Conservation (phyloP, 768 basidiomycete genomes). For the Russula virescens region DNA sequence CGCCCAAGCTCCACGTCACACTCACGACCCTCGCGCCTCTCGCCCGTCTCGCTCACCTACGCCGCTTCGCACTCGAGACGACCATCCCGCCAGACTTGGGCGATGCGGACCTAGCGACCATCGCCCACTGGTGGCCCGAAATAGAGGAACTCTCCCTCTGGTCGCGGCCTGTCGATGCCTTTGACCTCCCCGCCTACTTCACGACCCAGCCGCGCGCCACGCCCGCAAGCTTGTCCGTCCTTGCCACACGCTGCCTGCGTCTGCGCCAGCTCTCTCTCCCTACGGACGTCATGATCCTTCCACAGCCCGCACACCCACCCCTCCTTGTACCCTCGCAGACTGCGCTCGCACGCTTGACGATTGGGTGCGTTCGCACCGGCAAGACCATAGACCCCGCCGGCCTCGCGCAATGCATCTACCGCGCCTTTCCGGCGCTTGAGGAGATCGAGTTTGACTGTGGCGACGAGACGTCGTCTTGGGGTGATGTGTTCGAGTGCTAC, state of each 20-base stretch:
- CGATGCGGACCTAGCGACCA: conserved; percentile 27
- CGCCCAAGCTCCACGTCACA: conserved; percentile 26
- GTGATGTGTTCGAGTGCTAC: conserved; percentile 20
- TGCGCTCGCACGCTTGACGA: conserved; percentile 21
- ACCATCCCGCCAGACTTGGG: conserved; percentile 27
- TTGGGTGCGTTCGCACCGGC: conserved; percentile 25
- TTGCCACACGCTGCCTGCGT: conserved; percentile 27
- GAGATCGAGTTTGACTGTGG: conserved; percentile 23
- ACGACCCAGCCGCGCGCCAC: conserved; percentile 25
- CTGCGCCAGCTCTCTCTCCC: conserved; percentile 26
- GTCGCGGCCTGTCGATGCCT: conserved; percentile 23
- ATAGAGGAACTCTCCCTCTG: conserved; percentile 29
- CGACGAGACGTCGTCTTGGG: conserved; percentile 18
- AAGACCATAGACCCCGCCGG: conserved; percentile 15
- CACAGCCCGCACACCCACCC: conserved; percentile 5
- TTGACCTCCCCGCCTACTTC: conserved; percentile 23
- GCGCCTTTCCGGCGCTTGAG: conserved; percentile 19
- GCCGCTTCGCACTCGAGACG: conserved; percentile 26
- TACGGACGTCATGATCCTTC: conserved; percentile 22
- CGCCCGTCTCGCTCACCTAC: conserved; percentile 26
- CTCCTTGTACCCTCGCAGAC: conserved; percentile 13
- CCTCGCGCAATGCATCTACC: conserved; percentile 22
- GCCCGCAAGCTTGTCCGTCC: conserved; percentile 22
- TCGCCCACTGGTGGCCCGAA: conserved; percentile 31
- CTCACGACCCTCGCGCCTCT: conserved; percentile 28